phyloP scores from a whole-genome alignment of 2,329 filamentous ascomycete species.

The Penicillium concentricum region DNA sequence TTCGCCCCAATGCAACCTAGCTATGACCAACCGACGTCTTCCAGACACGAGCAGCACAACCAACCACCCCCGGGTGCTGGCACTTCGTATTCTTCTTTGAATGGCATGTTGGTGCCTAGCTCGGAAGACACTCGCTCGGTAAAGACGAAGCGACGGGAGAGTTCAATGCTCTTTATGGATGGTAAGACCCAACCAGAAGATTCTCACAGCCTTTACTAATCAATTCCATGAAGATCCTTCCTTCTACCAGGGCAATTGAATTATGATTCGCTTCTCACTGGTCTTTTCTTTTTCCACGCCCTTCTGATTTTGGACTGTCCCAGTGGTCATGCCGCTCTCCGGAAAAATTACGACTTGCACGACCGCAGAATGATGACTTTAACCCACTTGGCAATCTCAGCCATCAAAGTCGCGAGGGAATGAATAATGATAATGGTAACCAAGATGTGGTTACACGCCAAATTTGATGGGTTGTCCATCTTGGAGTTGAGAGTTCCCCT shows the following conservation, averaged over 20 bases:
- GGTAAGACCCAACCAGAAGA: background rate
- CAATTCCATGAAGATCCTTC: slow-evolving; percentile 2
- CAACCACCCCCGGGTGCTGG: slow-evolving; percentile 19
- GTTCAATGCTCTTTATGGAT: slow-evolving; percentile 49
- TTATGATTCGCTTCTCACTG: background rate
- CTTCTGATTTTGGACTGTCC: slow-evolving; percentile 5
- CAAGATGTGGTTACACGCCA: slow-evolving; percentile 16
- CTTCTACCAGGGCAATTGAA: slow-evolving; percentile 16
- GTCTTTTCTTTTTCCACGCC: background rate
- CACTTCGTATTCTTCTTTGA: slow-evolving; percentile 30
- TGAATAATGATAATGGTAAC: slow-evolving; percentile 40
- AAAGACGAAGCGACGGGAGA: slow-evolving; percentile 50
- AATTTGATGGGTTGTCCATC: slow-evolving; percentile 5
- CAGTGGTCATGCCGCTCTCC: slow-evolving; percentile 17
- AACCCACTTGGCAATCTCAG: slow-evolving; percentile 23
- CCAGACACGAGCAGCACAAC: slow-evolving; percentile 30
- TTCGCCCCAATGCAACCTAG: slow-evolving; percentile 53
- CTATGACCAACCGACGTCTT: slow-evolving; percentile 43
- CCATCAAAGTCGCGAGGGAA: slow-evolving; percentile 21
- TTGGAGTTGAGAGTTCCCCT: slow-evolving; percentile 14
- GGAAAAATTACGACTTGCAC: slow-evolving; percentile 31
- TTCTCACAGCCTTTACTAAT: background rate
- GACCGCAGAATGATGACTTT: slow-evolving; percentile 28
- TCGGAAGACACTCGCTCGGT: slow-evolving; percentile 35
- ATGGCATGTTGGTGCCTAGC: slow-evolving; percentile 42